Evolutionary conservation across 2,329 filamentous ascomycete genomes (phyloP).

Genomic region (Botrytis fabae): DNA sequence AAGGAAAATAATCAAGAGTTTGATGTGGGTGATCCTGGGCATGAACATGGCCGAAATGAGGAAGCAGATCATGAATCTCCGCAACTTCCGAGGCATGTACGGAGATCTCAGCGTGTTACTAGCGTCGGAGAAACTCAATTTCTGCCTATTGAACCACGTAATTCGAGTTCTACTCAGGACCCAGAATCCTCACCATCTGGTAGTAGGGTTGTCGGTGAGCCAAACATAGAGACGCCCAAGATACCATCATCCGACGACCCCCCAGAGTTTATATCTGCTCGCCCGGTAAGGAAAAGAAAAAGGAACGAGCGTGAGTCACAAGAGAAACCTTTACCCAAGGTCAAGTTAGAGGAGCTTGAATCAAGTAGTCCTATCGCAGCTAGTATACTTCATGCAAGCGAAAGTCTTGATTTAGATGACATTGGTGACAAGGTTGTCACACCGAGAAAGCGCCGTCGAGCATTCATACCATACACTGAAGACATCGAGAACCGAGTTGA

Average conservation of each 20-base stretch:
- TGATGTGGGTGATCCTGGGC: neutral
- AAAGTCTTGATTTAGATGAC: conserved; percentile 43
- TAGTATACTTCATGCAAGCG: conserved; percentile 26
- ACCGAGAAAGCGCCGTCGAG: conserved; percentile 38
- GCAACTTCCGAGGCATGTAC: conserved; percentile 2
- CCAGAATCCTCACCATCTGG: conserved; percentile 22
- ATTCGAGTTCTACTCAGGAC: conserved; percentile 38
- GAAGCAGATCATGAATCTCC: neutral
- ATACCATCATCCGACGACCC: conserved; percentile 26
- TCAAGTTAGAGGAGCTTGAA: conserved; percentile 36
- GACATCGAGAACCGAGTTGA: neutral
- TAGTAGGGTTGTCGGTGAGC: neutral
- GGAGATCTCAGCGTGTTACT: neutral
- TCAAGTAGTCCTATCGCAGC: conserved; percentile 38
- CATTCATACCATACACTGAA: neutral
- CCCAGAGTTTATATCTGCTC: conserved; percentile 35
- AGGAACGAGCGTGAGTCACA: conserved; percentile 19
- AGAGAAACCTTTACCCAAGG: conserved; percentile 25
- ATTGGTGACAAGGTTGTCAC: conserved; percentile 41
- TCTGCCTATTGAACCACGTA: conserved; percentile 25
- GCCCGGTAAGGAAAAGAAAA: conserved; percentile 37
- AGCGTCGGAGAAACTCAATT: conserved; percentile 24
- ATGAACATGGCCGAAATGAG: neutral
- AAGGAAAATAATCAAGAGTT: neutral
- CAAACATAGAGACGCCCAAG: neutral